Evolutionary conservation across 1,284 basidiomycete genomes (phyloP), one percentile per base, ranked within the genome.

Genomic region (Cutaneotrichosporon sp.): DNA sequence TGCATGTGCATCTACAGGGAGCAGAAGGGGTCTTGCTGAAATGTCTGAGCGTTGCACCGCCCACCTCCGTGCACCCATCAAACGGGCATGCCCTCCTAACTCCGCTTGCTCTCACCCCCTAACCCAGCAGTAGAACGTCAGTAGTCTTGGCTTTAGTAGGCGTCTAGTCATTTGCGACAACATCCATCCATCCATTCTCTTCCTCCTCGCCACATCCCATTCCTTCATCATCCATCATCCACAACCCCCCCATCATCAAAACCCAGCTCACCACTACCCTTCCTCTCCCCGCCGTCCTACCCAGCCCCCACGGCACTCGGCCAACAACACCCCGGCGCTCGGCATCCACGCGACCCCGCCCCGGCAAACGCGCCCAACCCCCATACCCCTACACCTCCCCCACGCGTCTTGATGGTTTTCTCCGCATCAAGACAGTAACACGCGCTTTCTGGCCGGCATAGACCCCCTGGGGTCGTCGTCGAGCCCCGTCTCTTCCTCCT

Each of bases 401-500:
- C 18, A 52, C 58, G 53, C 52, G 58, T 46, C 47, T 60, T 34
- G 59, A 65, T 65, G 63, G 54, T 54, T 57, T 56, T 54, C 60
- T 55, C 51, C 46, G 31, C 29, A 29, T 38, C 27, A 59, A 65
- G 63, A 54, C 60, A 59, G 22, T 62, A 59, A 56, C 60, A 65
- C 60, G 51, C 56, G 50, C 53, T 58, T 57, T 38, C 31, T 52
- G 64, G 64, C 64, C 64, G 64, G 64, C 64, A 62, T 55, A 56
- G 63, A 62, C 64, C 64, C 63, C 52, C 54, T 47, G 52, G 64
- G 64, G 64, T 65, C 60, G 59, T 38, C 60, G 64, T 65, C 64
- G 64, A 65, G 64, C 64, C 63, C 53, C 43, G 25, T 43, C 18
- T 36, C 25, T n/a, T n/a, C 47, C 16, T n/a, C 25, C 25, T 31